Evolutionary conservation across 2,329 filamentous ascomycete genomes (phyloP), one percentile per base, ranked within the genome.

Genomic region (Colletotrichum truncatum): DNA sequence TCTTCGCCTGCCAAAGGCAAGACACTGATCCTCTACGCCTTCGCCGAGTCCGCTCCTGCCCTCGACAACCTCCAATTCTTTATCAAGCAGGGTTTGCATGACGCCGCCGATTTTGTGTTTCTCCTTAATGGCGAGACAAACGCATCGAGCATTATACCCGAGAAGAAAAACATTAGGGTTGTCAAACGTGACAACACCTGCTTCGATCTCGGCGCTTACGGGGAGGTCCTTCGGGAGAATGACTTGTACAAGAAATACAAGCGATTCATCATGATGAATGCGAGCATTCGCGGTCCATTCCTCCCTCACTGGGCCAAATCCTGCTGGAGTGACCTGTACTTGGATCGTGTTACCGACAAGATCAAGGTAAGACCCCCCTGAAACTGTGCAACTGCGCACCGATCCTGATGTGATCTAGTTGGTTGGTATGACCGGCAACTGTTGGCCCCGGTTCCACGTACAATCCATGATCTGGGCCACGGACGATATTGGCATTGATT

Each of bases 381-480:
- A n/a, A 10, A 9, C 11, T 7, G 18, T 56, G 28, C 16, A 39
- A 26, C 10, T 11, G 7, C n/a, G 11, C 10, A 6, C 25, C 54
- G 14, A 34, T 32, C 16, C 39, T 28, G 28, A n/a, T 23, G 7
- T 18, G 23, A 32, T 39, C 28, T 26, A 80, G 77, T 71, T 80
- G 23, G 74, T 80, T 8, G 78, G 78, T 10, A 76, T 77, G 70
- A 76, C 76, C 1, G 70, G 71, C 28, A 79, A 75, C 68, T 80
- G 78, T 71, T 60, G 66, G 8, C 77, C 77, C 6, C 61, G 66
- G 7, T 73, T 73, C 41, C 77, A 79, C 65, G 67, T 79, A 3
- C 76, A 80, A 67, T 75, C 76, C 39, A 78, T 77, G 73, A 73
- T 80, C 53, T 75, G 72, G 69, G 76, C 78, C 9, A 80, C 78